phyloP scores from a whole-genome alignment of 2,329 filamentous ascomycete species.

The Emmonsiellopsis sp. region DNA sequence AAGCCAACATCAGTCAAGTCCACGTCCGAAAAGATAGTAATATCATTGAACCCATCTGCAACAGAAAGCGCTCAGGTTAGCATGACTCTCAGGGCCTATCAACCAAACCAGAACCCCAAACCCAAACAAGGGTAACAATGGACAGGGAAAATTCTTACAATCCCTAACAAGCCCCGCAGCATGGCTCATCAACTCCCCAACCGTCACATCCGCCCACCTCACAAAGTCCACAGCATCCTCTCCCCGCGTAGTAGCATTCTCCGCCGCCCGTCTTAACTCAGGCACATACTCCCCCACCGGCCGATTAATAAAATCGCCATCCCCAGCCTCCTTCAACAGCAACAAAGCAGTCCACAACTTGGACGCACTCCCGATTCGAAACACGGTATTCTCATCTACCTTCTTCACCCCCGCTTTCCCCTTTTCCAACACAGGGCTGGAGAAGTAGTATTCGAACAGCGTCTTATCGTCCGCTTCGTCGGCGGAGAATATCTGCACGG shows the following conservation, averaged over 20 bases:
- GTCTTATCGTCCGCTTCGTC: too few species aligned
- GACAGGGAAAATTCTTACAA: background rate
- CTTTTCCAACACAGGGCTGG: too few species aligned
- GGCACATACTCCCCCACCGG: constrained; percentile 37
- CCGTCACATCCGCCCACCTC: constrained; percentile 7
- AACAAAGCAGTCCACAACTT: constrained; percentile 39
- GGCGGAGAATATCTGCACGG: too few species aligned
- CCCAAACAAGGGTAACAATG: too few species aligned
- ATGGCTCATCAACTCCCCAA: constrained; percentile 5
- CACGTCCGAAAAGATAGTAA: background rate
- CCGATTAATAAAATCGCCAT: constrained; percentile 28
- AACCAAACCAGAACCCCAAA: too few species aligned
- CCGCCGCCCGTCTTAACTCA: constrained; percentile 23
- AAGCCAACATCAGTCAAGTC: background rate
- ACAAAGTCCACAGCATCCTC: background rate
- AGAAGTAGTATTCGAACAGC: too few species aligned
- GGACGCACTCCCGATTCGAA: constrained; percentile 35
- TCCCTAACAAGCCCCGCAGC: constrained; percentile 1
- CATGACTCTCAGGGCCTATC: too few species aligned
- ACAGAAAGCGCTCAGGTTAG: background rate
- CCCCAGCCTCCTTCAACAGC: constrained; percentile 34
- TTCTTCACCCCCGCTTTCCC: background rate
- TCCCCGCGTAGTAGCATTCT: background rate
- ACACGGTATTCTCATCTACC: constrained; percentile 28
- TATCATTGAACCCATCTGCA: background rate